Evolutionary conservation across 192 early-diverging fungal genomes (phyloP), one percentile per base, ranked within the genome.

Genomic region (Coemansia sp.): DNA sequence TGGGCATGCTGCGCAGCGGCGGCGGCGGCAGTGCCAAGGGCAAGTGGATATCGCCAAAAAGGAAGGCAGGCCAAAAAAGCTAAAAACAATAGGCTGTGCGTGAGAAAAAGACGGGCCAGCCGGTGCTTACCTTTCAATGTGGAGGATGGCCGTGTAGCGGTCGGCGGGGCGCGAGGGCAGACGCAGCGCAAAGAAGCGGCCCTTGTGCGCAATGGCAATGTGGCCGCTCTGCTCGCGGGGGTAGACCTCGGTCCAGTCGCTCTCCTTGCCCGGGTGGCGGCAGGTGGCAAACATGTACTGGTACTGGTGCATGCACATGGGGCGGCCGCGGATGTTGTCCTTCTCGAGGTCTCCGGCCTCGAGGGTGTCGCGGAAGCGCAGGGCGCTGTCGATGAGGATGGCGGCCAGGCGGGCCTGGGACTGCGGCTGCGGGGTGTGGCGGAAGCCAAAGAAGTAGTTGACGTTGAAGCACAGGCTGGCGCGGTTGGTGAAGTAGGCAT

Each of bases 251-350:
- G 88, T 88, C 46, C 71, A 66, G 69, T 93, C 91, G 17, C 60
- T 75, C 3, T 72, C 69, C 8, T 81, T 64, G 55, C 79, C 78
- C 9, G 91, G 84, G 51, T 91, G 85, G 26, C 91, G 86, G 50
- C 82, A 82, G 32, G 86, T 80, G 58, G 87, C 90, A 80, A 91
- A 93, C 63, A 90, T 62, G 60, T 83, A 91, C 53, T 82, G 78
- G 78, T 91, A 93, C 78, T 91, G 89, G 64, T 87, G 78, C 81
- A 84, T 83, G 65, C 84, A 90, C 62, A 93, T 83, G 6, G 87
- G 77, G 33, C 77, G 76, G 36, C 78, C 78, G 34, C 82, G 82
- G 23, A 83, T 80, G 67, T 69, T 81, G 65, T 91, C 91, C 3
- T 83, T 85, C 29, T 82, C 80, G 24, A 91, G 72, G 24, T 75